Evolutionary conservation across 257 asterid species (phyloP).

Genomic region (Voacanga thouarsii): DNA sequence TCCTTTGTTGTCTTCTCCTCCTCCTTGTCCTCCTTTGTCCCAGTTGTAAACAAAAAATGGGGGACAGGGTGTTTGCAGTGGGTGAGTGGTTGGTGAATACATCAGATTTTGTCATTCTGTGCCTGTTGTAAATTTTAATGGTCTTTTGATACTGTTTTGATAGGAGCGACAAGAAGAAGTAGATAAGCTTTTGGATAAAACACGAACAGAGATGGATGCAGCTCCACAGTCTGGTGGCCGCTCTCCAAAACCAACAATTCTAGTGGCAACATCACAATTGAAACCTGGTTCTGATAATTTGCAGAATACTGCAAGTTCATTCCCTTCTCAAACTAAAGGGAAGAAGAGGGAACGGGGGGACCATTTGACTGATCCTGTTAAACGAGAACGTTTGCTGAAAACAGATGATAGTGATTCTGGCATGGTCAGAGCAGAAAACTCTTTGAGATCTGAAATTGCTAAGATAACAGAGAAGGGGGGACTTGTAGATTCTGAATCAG

Average conservation of each 20-base stretch:
- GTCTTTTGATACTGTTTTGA: constrained; percentile 8
- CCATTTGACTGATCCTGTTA: constrained; percentile 53
- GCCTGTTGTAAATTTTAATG: background rate
- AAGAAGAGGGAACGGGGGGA: constrained; percentile 89
- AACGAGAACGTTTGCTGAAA: constrained; percentile 62
- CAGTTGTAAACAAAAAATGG: background rate
- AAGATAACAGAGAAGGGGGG: constrained; percentile 74
- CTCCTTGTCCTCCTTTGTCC: background rate
- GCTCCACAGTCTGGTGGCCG: constrained; percentile 60
- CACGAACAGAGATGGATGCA: constrained; percentile 66
- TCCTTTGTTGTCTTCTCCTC: background rate
- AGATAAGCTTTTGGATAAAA: constrained; percentile 54
- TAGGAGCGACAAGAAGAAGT: constrained; percentile 85
- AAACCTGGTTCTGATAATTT: constrained; percentile 54
- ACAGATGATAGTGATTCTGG: constrained; percentile 51
- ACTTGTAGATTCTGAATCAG: constrained; percentile 60
- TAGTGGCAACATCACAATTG: constrained; percentile 50
- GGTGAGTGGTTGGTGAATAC: background rate
- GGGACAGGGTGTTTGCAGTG: background rate
- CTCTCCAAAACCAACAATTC: constrained; percentile 70
- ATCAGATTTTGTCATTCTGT: background rate
- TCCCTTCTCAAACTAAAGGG: constrained; percentile 63
- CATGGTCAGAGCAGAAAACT: constrained; percentile 41
- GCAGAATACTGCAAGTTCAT: constrained; percentile 54
- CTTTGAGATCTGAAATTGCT: constrained; percentile 56